Percentiles rank a stretch among this genome's conserved stretches.
Conservation (phyloP, 1,284 basidiomycete species). For the Vanrija humicola region DNA sequence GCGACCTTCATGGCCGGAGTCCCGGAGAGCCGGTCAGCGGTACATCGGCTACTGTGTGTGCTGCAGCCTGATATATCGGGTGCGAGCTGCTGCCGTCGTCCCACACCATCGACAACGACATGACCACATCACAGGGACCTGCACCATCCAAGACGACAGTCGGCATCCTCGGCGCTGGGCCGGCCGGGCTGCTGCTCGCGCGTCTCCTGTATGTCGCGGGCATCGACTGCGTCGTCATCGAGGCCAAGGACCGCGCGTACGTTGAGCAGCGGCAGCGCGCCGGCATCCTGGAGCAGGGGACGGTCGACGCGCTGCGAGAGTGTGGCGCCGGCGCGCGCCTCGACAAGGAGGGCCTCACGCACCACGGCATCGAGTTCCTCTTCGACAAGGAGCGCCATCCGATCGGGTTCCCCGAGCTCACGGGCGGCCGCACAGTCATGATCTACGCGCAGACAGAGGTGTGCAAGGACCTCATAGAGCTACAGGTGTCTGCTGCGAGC, state of each 20-base stretch:
- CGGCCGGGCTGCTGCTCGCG: constrained; percentile 17
- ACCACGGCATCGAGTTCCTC: constrained; percentile 21
- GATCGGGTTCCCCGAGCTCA: constrained; percentile 16
- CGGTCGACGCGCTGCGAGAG: constrained; percentile 17
- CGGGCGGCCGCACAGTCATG: constrained; percentile 17
- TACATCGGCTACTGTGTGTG: too few relatives aligned
- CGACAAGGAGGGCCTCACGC: constrained; percentile 20
- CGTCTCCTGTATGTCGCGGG: constrained; percentile 13
- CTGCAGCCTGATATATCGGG: too few relatives aligned
- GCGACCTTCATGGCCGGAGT: too few relatives aligned
- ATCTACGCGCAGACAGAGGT: constrained; percentile 24
- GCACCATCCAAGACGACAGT: constrained; percentile 14
- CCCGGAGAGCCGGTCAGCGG: too few relatives aligned
- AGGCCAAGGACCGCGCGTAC: constrained; percentile 22
- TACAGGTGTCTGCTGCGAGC: constrained; percentile 18
- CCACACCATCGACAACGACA: background rate
- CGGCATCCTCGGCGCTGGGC: constrained; percentile 20
- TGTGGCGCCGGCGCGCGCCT: constrained; percentile 14
- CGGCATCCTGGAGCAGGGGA: constrained; percentile 20
- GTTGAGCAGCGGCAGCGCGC: constrained; percentile 23
- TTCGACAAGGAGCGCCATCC: constrained; percentile 16
- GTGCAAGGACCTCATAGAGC: constrained; percentile 20
- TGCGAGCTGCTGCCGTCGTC: background rate
- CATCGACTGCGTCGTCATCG: constrained; percentile 15
- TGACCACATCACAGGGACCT: background rate